Conservation (phyloP, 2,329 filamentous ascomycete genomes). For the Epichloe elymi region DNA sequence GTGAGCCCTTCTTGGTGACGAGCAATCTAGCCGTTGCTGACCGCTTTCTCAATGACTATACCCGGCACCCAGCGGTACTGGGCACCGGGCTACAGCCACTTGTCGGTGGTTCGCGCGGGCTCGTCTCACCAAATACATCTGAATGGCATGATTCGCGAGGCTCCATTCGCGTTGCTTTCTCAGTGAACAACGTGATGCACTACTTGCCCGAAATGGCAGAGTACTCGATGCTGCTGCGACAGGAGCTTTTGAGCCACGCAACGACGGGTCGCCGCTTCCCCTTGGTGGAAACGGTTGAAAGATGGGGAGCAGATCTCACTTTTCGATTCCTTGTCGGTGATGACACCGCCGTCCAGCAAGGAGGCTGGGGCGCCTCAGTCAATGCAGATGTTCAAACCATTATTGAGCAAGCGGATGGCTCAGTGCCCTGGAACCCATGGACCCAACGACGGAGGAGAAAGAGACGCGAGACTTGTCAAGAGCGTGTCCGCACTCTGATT, state of each 20-base stretch:
- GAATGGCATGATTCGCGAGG: constrained; percentile 3
- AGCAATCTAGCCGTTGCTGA: background rate
- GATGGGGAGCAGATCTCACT: constrained; percentile 1
- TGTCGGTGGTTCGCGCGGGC: background rate
- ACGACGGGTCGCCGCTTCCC: background rate
- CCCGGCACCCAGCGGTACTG: background rate
- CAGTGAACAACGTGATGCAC: background rate
- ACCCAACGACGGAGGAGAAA: background rate
- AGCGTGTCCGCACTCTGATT: background rate
- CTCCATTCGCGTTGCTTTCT: background rate
- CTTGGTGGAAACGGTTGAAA: background rate
- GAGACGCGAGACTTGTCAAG: background rate
- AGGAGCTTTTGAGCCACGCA: background rate
- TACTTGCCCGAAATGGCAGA: constrained; percentile 1
- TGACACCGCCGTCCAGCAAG: background rate
- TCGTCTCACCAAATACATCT: background rate
- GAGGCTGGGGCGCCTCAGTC: background rate
- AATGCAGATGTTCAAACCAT: background rate
- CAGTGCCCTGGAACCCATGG: background rate
- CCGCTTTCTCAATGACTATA: constrained; percentile 1
- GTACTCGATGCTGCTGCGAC: background rate
- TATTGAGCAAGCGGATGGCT: background rate
- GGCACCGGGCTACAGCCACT: background rate
- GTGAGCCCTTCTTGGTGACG: background rate
- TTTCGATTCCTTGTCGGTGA: background rate